phyloP scores from a whole-genome alignment of 2,329 filamentous ascomycete genomes.

The Samsoniella hepiali region DNA sequence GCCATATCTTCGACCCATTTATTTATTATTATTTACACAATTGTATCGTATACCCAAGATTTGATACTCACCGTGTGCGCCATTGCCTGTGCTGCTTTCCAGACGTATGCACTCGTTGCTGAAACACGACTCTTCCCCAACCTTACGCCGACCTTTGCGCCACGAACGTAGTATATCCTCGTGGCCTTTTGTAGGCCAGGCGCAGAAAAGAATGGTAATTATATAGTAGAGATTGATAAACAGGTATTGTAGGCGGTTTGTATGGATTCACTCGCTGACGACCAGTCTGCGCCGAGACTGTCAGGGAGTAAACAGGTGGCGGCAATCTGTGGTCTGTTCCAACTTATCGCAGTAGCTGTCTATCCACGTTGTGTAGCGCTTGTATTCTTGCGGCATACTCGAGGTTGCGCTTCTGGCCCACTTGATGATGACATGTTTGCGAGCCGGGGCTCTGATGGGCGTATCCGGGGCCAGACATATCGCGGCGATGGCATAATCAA shows the following conservation, averaged over 20 bases:
- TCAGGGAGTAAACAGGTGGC: slow-evolving; percentile 29
- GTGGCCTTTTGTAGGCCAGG: background rate
- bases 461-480: slow-evolving; percentile 24
- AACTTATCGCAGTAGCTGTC: slow-evolving; percentile 25
- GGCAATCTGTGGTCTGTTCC: slow-evolving; percentile 22
- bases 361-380: slow-evolving; percentile 24
- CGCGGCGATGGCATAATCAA: slow-evolving; percentile 29
- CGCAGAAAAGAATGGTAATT: background rate
- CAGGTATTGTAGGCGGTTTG: background rate
- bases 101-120: background rate
- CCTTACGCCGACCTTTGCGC: background rate
- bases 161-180: background rate
- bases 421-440: slow-evolving; percentile 26
- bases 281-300: background rate
- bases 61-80: background rate
- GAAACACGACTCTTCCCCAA: background rate
- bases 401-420: slow-evolving; percentile 25
- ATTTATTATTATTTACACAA: background rate
- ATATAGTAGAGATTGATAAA: background rate
- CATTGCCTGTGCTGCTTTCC: slow-evolving; percentile 14
- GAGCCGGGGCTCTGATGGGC: slow-evolving; percentile 24
- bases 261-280: background rate
- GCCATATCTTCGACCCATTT: background rate
- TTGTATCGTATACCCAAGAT: background rate
- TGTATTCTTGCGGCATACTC: slow-evolving; percentile 22